Conservation (phyloP, 768 basidiomycete species). For the Mycena maculata region DNA sequence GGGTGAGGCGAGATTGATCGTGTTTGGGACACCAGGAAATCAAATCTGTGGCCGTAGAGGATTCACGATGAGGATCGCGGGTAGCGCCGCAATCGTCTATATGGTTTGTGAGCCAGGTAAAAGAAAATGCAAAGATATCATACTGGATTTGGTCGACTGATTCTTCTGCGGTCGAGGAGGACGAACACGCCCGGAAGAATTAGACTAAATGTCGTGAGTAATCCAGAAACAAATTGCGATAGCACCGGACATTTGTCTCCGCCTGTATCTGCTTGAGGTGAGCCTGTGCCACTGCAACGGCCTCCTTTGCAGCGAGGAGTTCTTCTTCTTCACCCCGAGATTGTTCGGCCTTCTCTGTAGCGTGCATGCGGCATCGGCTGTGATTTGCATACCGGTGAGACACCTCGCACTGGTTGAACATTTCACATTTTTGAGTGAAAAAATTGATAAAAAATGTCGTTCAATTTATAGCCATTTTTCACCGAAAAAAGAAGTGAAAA, state of each 20-base stretch:
- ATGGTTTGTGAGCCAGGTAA: not conserved
- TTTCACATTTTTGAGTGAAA: too few species aligned
- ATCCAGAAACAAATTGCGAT: not conserved
- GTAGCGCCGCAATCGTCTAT: not conserved
- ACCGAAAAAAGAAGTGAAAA: too few species aligned
- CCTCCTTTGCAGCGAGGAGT: constrained; percentile 4
- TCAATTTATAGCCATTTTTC: too few species aligned
- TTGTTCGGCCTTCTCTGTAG: constrained; percentile 10
- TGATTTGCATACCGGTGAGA: constrained; percentile 7
- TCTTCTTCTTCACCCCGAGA: constrained; percentile 1
- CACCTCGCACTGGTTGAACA: too few species aligned
- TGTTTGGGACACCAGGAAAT: not conserved
- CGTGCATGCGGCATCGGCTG: constrained; percentile 2
- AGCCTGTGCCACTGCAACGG: constrained; percentile 6
- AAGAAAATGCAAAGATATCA: too few species aligned
- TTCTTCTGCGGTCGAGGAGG: not conserved
- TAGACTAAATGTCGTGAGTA: not conserved
- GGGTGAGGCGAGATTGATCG: not conserved
- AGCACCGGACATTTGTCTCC: constrained; percentile 2
- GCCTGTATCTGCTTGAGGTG: constrained; percentile 17
- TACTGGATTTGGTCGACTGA: constrained; percentile 1
- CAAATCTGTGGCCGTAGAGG: not conserved
- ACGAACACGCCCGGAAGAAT: constrained; percentile 3
- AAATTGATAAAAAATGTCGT: too few species aligned
- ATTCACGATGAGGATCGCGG: not conserved